These are phyloP conservation scores for Silene conica DNA, from an alignment of 148 eudicot genomes.

Conservation along the genomic window DNA sequence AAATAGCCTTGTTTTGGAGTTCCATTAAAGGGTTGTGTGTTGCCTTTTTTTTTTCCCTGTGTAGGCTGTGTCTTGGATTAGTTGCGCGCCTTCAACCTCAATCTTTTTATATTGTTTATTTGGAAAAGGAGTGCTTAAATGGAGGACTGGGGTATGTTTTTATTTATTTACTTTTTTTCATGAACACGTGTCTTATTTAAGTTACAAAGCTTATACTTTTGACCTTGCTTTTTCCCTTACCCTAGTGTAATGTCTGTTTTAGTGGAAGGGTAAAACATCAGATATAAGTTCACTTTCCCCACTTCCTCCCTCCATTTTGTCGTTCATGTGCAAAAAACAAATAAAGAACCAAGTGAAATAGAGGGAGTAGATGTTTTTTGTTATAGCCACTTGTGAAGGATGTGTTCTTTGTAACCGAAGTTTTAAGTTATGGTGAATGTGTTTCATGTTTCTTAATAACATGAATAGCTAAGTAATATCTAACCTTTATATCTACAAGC, in stretches of 20 bases:
- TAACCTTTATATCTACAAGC: too few relatives aligned
- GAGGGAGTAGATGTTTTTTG: too few relatives aligned
- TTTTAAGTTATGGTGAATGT: too few relatives aligned
- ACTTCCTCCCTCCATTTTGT: too few relatives aligned
- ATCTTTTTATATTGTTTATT: background rate
- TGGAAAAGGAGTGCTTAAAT: conserved; percentile 9
- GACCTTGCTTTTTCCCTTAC: background rate
- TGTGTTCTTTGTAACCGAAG: too few relatives aligned
- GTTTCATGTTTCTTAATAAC: too few relatives aligned
- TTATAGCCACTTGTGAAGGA: too few relatives aligned
- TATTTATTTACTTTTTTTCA: background rate
- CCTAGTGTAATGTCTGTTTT: background rate
- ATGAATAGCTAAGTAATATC: too few relatives aligned
- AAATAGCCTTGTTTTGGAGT: background rate
- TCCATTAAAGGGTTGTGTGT: background rate
- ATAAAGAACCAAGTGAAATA: too few relatives aligned
- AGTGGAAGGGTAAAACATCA: too few relatives aligned
- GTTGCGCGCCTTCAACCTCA: background rate
- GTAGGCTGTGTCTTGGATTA: conserved; percentile 10
- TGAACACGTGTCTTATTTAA: background rate
- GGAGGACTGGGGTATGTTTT: conserved; percentile 34
- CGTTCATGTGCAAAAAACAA: too few relatives aligned
- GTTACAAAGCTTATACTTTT: background rate
- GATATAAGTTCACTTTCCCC: too few relatives aligned
- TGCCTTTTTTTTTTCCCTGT: background rate